Conservation (phyloP, 192 early-diverging fungal genomes). For the Backusella parvicylindrica region DNA sequence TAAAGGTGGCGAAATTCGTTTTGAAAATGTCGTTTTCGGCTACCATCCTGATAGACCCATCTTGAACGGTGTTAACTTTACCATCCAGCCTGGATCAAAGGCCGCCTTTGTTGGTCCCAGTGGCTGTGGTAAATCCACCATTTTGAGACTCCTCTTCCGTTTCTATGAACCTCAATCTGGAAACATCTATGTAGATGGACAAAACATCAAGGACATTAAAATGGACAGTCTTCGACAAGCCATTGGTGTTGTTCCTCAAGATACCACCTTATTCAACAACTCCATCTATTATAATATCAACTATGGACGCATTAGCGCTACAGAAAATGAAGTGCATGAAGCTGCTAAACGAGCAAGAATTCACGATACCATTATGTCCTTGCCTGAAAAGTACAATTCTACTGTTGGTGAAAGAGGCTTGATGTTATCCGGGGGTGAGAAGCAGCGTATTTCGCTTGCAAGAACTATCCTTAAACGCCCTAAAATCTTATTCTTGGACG, state of each 20-base stretch:
- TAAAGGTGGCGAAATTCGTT: slow-evolving; percentile 76
- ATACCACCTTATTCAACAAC: slow-evolving; percentile 93
- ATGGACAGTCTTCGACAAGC: slow-evolving; percentile 71
- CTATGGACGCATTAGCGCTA: slow-evolving; percentile 77
- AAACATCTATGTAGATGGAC: slow-evolving; percentile 80
- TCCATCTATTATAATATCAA: slow-evolving; percentile 89
- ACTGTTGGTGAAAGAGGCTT: slow-evolving; percentile 69
- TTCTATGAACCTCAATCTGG: slow-evolving; percentile 90
- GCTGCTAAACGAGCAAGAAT: slow-evolving; percentile 60
- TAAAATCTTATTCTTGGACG: slow-evolving; percentile 85
- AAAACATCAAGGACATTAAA: slow-evolving; percentile 76
- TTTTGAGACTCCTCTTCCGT: slow-evolving; percentile 84
- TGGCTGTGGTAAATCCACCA: slow-evolving; percentile 90
- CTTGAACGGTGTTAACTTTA: slow-evolving; percentile 66
- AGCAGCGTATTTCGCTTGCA: slow-evolving; percentile 76
- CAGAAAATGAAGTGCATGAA: slow-evolving; percentile 54
- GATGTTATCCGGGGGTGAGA: slow-evolving; percentile 67
- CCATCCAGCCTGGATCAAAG: slow-evolving; percentile 79
- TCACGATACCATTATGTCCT: slow-evolving; percentile 52
- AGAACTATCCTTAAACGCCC: slow-evolving; percentile 93
- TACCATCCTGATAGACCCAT: slow-evolving; percentile 69
- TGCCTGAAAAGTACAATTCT: slow-evolving; percentile 63
- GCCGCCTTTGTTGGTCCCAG: slow-evolving; percentile 92
- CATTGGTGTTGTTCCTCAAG: slow-evolving; percentile 91
- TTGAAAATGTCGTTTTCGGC: slow-evolving; percentile 89